Conservation (phyloP, 805 yeast species). For the Isabelozyma gotoi region DNA sequence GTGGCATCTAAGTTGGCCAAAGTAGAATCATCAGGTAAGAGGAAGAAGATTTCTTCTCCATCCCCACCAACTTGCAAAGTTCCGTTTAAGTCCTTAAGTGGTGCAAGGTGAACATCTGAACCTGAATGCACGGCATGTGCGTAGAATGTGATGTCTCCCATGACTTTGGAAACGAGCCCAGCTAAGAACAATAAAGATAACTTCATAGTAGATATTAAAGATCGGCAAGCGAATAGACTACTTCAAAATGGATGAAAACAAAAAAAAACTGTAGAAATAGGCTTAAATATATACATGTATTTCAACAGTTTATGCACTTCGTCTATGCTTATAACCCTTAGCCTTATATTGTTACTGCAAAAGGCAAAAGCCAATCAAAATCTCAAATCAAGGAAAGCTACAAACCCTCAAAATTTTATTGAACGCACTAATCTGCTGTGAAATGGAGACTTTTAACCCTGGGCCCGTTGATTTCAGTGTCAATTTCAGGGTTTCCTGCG, state of each 20-base stretch:
- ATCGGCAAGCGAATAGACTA: not conserved
- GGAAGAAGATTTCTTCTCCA: not conserved
- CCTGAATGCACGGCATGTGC: not conserved
- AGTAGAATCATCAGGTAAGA: not conserved
- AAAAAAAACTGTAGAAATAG: too few relatives aligned
- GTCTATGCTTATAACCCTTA: too few relatives aligned
- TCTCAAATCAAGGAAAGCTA: too few relatives aligned
- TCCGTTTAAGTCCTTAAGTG: not conserved
- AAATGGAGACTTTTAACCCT: too few relatives aligned
- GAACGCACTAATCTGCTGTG: too few relatives aligned
- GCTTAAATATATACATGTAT: too few relatives aligned
- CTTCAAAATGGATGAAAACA: too few relatives aligned
- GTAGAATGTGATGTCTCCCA: not conserved
- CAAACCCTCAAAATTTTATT: not conserved
- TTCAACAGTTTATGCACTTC: too few relatives aligned
- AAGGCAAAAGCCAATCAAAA: too few relatives aligned
- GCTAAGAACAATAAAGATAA: not conserved
- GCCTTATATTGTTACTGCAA: too few relatives aligned
- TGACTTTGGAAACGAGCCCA: not conserved
- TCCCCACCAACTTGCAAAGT: not conserved
- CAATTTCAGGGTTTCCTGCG: not conserved
- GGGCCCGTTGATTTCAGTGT: not conserved
- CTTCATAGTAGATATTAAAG: not conserved
- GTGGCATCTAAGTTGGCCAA: slow-evolving; percentile 9
- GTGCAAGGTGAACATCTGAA: not conserved